A percentile compares a stretch with the other conserved stretches of the same genome.
These are phyloP conservation scores for Corymbia calophylla DNA, from an alignment of 441 rosid genomes.

Conservation along the genomic window DNA sequence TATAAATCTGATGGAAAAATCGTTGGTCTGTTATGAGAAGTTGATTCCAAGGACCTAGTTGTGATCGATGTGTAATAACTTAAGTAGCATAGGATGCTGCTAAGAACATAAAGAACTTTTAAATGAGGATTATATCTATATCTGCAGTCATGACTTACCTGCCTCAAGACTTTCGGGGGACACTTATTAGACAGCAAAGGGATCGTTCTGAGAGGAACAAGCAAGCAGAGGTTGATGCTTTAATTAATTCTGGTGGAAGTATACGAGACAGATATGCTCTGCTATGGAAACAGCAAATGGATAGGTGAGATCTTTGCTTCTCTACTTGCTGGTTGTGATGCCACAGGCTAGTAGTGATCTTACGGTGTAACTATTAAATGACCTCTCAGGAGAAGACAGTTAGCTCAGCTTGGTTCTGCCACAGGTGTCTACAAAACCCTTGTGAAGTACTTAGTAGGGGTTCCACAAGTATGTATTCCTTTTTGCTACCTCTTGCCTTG, in stretches of 20 bases:
- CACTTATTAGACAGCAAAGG: conserved; percentile 77
- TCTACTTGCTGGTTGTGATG: not conserved
- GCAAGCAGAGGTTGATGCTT: conserved; percentile 89
- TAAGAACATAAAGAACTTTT: not conserved
- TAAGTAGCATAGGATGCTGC: not conserved
- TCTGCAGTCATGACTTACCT: conserved; percentile 93
- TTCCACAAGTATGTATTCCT: conserved; percentile 64
- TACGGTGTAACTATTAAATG: conserved; percentile 1
- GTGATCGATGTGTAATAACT: not conserved
- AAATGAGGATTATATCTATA: not conserved
- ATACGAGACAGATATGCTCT: conserved; percentile 74
- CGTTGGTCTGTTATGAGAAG: not conserved
- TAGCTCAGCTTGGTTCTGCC: conserved; percentile 96
- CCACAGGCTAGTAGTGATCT: not conserved
- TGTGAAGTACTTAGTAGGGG: conserved; percentile 97
- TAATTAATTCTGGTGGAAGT: conserved; percentile 73
- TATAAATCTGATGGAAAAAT: not conserved
- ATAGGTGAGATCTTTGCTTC: conserved; percentile 46
- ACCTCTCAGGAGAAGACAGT: conserved; percentile 72
- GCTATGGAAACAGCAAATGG: conserved; percentile 98
- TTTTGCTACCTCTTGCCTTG: not conserved
- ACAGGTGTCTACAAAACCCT: conserved; percentile 97
- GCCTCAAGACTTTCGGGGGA: conserved; percentile 99
- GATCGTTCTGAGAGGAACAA: conserved; percentile 96
- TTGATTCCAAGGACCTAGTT: not conserved